Evolutionary conservation across 495 filamentous ascomycete species (phyloP).

Genomic region (Lasiosphaeria miniovina): DNA sequence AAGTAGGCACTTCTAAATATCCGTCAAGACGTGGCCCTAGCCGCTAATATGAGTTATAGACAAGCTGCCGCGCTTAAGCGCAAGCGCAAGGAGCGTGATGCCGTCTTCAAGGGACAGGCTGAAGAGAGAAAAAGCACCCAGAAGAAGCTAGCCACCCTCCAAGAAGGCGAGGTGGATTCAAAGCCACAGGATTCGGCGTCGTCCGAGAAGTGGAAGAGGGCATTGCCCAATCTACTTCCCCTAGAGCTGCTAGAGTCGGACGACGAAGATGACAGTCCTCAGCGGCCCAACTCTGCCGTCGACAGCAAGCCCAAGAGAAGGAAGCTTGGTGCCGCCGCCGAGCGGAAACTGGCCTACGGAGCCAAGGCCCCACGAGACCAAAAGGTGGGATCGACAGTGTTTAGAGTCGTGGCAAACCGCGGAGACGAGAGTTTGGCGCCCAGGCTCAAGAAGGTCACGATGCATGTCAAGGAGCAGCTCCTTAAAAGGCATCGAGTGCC

Average conservation of each 20-base stretch:
- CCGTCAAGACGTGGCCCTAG: background rate
- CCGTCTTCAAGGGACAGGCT: constrained; percentile 44
- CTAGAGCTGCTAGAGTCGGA: constrained; percentile 48
- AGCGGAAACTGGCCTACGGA: constrained; percentile 23
- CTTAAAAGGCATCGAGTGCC: constrained; percentile 33
- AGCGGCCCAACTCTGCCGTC: constrained; percentile 15
- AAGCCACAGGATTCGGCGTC: constrained; percentile 6
- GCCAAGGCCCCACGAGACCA: constrained; percentile 35
- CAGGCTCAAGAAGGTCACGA: constrained; percentile 31
- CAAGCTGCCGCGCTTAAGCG: constrained; percentile 41
- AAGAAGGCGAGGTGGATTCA: constrained; percentile 17
- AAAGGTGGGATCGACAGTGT: constrained; percentile 40
- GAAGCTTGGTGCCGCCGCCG: constrained; percentile 29
- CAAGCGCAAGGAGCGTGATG: constrained; percentile 46
- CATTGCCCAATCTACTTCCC: constrained; percentile 40
- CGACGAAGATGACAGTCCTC: constrained; percentile 32
- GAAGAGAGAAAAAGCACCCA: constrained; percentile 35
- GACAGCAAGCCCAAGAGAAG: constrained; percentile 33
- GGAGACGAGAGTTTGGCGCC: constrained; percentile 39
- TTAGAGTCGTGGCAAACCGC: constrained; percentile 34
- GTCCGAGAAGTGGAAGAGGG: constrained; percentile 27
- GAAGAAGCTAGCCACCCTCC: constrained; percentile 8
- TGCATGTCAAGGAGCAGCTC: constrained; percentile 33
- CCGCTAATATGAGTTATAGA: constrained; percentile 25
- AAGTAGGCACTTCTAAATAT: constrained; percentile 27